Evolutionary conservation across 169 alveolate genomes (phyloP), one percentile per base, ranked within the genome.

Genomic region (Cryptosporidium xiaoi): DNA sequence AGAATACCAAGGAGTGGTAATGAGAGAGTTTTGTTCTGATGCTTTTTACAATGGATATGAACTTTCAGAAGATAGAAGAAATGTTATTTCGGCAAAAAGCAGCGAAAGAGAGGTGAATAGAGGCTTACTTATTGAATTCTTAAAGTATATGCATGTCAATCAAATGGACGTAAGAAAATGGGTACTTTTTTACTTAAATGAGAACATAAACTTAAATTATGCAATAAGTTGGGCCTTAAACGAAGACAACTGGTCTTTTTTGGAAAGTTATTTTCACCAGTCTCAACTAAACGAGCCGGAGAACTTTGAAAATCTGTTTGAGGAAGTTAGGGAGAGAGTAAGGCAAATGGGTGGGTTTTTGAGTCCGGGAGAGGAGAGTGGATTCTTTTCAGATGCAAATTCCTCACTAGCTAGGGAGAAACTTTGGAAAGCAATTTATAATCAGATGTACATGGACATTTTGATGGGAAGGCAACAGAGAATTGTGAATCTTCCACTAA

Each of bases 321-420:
- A 60, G 24, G 77, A 77, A 29, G 71, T 77, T 24, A 34, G 87
- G 15, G 87, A 77, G 33, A 77, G 87, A 77, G 87, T 77, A 10
- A 34, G 87, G 27, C 77, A 77, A 34, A 77, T 77, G 87, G 87
- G 87, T n/a, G 87, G 87, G n/a, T 77, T 77, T 31, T 31, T 60
- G 6, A 66, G 44, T 60, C 58, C 55, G 7, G 68, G 68, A 2
- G 83, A 53, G 20, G 29, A 16, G 12, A 33, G 68, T 27, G 66
- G 56, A 8, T 55, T 58, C 12, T 77, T 58, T 60, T 77, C 64
- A 1, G 64, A 53, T 13, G 53, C 84, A 5, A 48, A 56, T 31
- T 24, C 20, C 8, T n/a, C 77, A 31, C 18, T 13, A 15, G 5
- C 87, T 4, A 56, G 87, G 13, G 87, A 77, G 8, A 77, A 62